These are phyloP conservation scores for Atkinsonella texensis DNA, from an alignment of 2,329 filamentous ascomycete species.

Conservation along the genomic window DNA sequence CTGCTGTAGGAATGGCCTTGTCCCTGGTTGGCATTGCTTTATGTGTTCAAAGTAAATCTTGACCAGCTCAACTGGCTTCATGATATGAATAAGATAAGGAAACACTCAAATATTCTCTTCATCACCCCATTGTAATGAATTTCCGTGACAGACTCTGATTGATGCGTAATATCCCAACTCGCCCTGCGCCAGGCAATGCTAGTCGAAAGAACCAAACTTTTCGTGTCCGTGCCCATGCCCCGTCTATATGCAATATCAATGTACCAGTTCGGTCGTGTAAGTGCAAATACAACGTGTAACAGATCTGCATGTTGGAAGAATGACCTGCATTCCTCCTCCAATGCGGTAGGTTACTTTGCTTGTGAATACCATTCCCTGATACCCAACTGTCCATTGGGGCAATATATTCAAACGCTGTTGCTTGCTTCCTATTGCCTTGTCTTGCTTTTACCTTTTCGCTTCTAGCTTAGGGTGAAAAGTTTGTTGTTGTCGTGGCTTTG, in stretches of 20 bases:
- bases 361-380: background rate
- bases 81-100: background rate
- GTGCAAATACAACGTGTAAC: background rate
- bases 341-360: background rate
- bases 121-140: background rate
- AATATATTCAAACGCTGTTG: background rate
- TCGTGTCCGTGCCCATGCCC: background rate
- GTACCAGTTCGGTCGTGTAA: background rate
- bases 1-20: conserved; percentile 68
- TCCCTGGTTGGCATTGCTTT: conserved; percentile 71
- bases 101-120: background rate
- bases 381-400: no score
- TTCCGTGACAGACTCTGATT: background rate
- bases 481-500: background rate
- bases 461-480: no score
- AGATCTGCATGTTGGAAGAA: background rate
- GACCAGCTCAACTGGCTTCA: conserved; percentile 7
- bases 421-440: background rate
- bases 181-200: conserved; percentile 7
- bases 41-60: conserved; percentile 60
- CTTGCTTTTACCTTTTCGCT: background rate
- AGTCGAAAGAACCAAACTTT: background rate
- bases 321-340: conserved; percentile 3
- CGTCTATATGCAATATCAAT: conserved; percentile 2
- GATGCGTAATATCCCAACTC: background rate